Percentiles rank a stretch among this genome's conserved stretches.
Evolutionary conservation across 1,284 basidiomycete species (phyloP).

Genomic region (Sanguinoderma infundibulare): DNA sequence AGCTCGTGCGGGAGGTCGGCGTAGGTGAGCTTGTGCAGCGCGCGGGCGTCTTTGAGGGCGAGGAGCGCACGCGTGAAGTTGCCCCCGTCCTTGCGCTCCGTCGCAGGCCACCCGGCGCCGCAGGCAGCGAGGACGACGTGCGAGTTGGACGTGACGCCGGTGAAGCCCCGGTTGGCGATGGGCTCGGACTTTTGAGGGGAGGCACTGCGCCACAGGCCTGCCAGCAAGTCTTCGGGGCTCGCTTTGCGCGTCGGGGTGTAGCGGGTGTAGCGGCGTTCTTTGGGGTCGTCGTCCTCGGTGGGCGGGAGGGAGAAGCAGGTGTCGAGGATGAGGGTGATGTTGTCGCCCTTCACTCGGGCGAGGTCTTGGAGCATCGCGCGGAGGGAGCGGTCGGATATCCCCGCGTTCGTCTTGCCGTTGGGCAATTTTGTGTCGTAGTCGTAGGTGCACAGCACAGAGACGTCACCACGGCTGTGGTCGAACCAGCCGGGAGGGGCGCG

Average conservation of each 20-base stretch:
- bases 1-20: conserved; percentile 51
- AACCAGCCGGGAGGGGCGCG: conserved; percentile 62
- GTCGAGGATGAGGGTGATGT: conserved; percentile 69
- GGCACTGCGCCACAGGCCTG: conserved; percentile 55
- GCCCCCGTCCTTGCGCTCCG: conserved; percentile 64
- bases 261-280: conserved; percentile 51
- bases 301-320: conserved; percentile 59
- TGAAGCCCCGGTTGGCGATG: conserved; percentile 48
- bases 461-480: conserved; percentile 43
- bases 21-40: conserved; percentile 58
- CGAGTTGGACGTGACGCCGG: conserved; percentile 42
- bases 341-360: conserved; percentile 60
- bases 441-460: conserved; percentile 65
- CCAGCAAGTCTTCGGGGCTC: conserved; percentile 53
- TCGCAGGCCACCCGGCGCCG: conserved; percentile 51
- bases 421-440: conserved; percentile 57
- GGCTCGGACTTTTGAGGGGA: conserved; percentile 35
- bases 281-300: conserved; percentile 38
- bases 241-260: conserved; percentile 60
- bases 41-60: conserved; percentile 44
- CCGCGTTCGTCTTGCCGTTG: conserved; percentile 40
- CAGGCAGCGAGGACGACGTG: conserved; percentile 63
- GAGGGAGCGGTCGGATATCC: conserved; percentile 69
- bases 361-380: conserved; percentile 61
- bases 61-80: conserved; percentile 60